A percentile compares a stretch with the other conserved stretches of the same genome.
Conservation (phyloP, 2,329 filamentous ascomycete species). For the Coniella lustricola region DNA sequence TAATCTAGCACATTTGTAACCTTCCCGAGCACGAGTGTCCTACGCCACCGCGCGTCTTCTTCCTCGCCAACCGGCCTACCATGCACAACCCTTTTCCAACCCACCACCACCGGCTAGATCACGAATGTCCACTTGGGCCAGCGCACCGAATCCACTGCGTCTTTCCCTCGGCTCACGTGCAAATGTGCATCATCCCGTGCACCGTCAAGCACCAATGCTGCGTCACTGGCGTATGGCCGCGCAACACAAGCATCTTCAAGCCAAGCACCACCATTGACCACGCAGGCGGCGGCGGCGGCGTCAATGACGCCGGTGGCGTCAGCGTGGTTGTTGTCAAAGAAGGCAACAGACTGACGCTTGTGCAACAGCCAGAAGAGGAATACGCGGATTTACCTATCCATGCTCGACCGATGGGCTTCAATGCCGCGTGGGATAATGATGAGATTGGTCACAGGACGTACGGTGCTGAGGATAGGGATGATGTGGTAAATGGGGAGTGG, state of each 20-base stretch:
- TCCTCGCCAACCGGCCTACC: slow-evolving; percentile 6
- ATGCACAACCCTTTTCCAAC: slow-evolving; percentile 4
- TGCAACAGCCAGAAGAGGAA: not conserved
- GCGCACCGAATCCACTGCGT: slow-evolving; percentile 13
- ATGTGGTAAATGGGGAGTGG: not conserved
- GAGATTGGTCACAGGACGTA: not conserved
- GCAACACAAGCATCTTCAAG: slow-evolving; percentile 2
- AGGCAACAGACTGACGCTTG: not conserved
- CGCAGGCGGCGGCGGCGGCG: not conserved
- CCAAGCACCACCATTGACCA: not conserved
- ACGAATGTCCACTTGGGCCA: slow-evolving; percentile 6
- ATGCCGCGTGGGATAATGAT: slow-evolving; percentile 2
- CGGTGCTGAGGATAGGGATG: not conserved
- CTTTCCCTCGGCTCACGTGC: slow-evolving; percentile 3
- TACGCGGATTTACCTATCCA: slow-evolving; percentile 5
- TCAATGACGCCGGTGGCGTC: not conserved
- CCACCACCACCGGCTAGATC: slow-evolving; percentile 9
- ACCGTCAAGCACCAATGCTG: slow-evolving; percentile 11
- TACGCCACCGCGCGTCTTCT: slow-evolving; percentile 6
- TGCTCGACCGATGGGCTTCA: slow-evolving; percentile 3
- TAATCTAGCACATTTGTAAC: slow-evolving; percentile 3
- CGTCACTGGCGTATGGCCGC: slow-evolving; percentile 5
- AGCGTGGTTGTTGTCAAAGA: not conserved
- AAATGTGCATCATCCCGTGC: slow-evolving; percentile 7
- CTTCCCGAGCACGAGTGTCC: slow-evolving; percentile 5